These are phyloP conservation scores for Tulasnella sp. DNA, from an alignment of 768 basidiomycete genomes.

Conservation along the genomic window DNA sequence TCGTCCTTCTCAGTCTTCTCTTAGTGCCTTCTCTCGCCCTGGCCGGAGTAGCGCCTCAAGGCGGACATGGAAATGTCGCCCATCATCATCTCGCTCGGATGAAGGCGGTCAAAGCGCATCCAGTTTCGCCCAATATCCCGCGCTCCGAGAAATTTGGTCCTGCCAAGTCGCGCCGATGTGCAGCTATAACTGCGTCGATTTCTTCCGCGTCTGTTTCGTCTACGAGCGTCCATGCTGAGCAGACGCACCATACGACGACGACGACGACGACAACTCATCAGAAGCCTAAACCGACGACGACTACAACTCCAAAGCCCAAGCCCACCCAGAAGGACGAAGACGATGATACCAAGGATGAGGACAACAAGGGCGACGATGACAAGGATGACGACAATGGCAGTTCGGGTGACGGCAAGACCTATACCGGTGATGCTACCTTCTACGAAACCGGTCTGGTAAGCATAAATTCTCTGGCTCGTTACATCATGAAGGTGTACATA, in stretches of 20 bases:
- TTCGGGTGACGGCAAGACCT: neutral
- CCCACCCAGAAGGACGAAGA: neutral
- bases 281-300: no score
- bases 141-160: neutral
- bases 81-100: no score
- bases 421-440: conserved; percentile 10
- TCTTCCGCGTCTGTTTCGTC: neutral
- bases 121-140: no score
- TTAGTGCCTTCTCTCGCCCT: no score
- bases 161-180: neutral
- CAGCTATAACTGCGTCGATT: neutral
- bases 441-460: conserved; percentile 19
- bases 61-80: no score
- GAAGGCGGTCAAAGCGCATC: no score
- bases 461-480: neutral
- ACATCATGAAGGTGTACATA: neutral
- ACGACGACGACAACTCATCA: no score
- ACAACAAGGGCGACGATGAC: neutral
- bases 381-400: neutral
- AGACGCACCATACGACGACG: no score
- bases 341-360: neutral
- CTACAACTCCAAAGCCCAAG: neutral
- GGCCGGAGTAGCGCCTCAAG: no score
- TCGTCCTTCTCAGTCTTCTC: no score
- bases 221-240: neutral